These are phyloP conservation scores for Pseudonitzschia pungens DNA, from an alignment of 108 stramenopile species.

Conservation along the genomic window DNA sequence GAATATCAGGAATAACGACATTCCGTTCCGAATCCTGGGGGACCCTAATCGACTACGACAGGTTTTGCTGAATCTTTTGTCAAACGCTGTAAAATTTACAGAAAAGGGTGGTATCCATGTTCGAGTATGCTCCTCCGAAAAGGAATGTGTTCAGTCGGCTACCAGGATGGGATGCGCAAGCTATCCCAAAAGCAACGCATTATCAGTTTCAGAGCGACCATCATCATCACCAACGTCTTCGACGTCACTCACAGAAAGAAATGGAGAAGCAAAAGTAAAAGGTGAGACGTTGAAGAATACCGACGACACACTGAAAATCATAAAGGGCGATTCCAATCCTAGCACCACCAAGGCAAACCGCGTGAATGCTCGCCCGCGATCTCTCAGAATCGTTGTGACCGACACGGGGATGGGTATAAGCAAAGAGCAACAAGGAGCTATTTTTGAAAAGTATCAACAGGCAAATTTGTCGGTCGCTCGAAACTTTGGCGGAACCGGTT, in stretches of 20 bases:
- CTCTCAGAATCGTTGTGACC: conserved; percentile 36
- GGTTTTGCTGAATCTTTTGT: conserved; percentile 55
- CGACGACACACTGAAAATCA: not conserved
- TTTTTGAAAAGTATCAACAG: conserved; percentile 55
- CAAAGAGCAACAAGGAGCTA: conserved; percentile 18
- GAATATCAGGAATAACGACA: conserved; percentile 13
- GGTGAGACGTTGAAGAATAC: not conserved
- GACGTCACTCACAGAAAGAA: not conserved
- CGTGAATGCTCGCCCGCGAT: not conserved
- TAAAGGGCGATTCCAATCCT: not conserved
- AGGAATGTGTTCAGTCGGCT: not conserved
- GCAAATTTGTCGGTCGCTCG: conserved; percentile 38
- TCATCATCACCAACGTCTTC: not conserved
- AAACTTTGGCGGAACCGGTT: conserved; percentile 56
- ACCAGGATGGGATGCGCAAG: not conserved
- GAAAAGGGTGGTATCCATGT: conserved; percentile 28
- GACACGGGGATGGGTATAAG: conserved; percentile 64
- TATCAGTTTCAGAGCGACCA: not conserved
- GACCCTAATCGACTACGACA: conserved; percentile 65
- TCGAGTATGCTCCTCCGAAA: conserved; percentile 1
- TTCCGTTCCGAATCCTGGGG: conserved; percentile 37
- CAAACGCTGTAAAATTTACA: conserved; percentile 69
- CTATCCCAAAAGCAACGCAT: not conserved
- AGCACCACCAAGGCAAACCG: not conserved
- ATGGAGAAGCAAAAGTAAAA: not conserved